Evolutionary conservation across 2,329 filamentous ascomycete genomes (phyloP).

Genomic region (Rhynchosporium agropyri): DNA sequence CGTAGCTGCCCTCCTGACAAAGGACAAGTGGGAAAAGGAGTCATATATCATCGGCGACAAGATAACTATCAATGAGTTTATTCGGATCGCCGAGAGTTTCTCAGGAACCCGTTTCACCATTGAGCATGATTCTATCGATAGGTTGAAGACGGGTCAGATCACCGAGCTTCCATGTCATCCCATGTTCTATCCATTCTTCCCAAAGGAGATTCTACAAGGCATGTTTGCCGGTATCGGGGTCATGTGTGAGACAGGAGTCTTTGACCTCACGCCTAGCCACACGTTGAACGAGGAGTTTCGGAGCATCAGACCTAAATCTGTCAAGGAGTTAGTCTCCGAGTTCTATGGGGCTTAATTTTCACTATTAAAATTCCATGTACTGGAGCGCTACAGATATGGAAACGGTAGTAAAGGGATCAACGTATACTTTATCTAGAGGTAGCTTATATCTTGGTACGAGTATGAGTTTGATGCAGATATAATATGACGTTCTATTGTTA

Average conservation of each 20-base stretch:
- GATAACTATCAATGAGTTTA: conserved; percentile 37
- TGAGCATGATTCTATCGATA: conserved; percentile 38
- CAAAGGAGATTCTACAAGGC: conserved; percentile 36
- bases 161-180: conserved; percentile 36
- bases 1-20: conserved; percentile 27
- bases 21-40: conserved; percentile 32
- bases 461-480: no score
- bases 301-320: conserved; percentile 31
- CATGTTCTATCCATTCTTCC: conserved; percentile 32
- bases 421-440: no score
- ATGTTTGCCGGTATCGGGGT: conserved; percentile 31
- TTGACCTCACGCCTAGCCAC: conserved; percentile 24
- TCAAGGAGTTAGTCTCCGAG: conserved; percentile 18
- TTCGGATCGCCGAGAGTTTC: conserved; percentile 33
- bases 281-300: conserved; percentile 35
- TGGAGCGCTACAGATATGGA: no score
- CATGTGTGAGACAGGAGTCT: conserved; percentile 26
- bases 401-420: no score
- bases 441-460: no score
- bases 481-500: no score
- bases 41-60: conserved; percentile 36
- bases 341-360: background rate
- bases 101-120: conserved; percentile 33
- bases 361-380: no score
- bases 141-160: conserved; percentile 23